Base-by-base conservation (phyloP, 768 basidiomycete genomes). In the Scleroderma citrinum region DNA sequence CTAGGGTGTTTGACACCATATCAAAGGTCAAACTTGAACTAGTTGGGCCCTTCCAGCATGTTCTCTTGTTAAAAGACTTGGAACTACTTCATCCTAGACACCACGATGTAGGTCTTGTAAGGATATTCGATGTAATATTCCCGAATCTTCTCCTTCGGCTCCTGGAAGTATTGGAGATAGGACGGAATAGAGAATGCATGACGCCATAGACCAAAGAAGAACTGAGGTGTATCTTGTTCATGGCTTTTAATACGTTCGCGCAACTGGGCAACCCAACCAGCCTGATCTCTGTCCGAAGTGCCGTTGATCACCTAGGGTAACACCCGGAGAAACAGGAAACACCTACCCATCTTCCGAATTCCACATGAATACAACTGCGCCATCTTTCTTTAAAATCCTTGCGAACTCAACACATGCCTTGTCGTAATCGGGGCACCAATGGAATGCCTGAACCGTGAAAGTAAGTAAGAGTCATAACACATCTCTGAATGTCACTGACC, bases 381-480 rank as follows among this genome's bases (percentile, higher is more conserved):
- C 90, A n/a, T 69, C 67, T 0, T 88, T 85, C 60, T 86, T 87
- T 43, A 96, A 74, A 54, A 93, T 80, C 29, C 91, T 80, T 7
- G 81, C 76, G 56, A 95, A 88, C 62, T 96, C 93, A 0, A 67
- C 67, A 17, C 80, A 75, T 1, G 93, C 91, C 46, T 70, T 72
- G 40, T 81, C 76, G 60, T 82, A 85, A 62, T 93, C 79, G 10
- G 85, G 85, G 53, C 87, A 88, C 94, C 94, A 97, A 70, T 97
- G 94, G 65, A 85, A 96, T 14, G 94, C 94, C 83, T 94, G 62
- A 49, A 4, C 1, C 5, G 36, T 51, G 58, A 46, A 47, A 55
- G 38, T 20, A 13, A 10, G 46, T 24, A 35, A 20, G 16, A 29
- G 5, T n/a, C 20, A 23, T 35, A 12, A 37, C 14, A 56, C 38